These are phyloP conservation scores for Trypanosoma cruzi DNA, from an alignment of 208 protist species.

Conservation along the genomic window DNA sequence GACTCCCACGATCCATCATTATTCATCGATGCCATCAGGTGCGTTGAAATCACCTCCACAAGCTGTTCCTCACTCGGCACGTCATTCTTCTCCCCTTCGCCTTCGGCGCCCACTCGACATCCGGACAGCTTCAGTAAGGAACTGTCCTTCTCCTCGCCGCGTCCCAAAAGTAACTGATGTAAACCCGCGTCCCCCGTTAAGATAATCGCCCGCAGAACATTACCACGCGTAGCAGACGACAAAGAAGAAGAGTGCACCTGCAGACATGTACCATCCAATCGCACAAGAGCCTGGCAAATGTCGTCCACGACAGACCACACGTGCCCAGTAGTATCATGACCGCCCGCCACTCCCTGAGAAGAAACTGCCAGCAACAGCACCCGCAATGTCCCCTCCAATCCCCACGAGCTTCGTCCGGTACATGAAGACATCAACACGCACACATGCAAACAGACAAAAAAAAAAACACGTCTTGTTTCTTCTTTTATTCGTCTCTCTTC, in stretches of 20 bases:
- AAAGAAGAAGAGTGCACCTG: background rate
- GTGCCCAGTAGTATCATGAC: background rate
- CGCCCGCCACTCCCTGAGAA: background rate
- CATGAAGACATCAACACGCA: background rate
- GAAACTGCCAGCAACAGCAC: constrained; percentile 4
- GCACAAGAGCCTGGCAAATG: background rate
- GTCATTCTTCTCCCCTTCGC: background rate
- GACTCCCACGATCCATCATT: no score
- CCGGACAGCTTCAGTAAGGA: background rate
- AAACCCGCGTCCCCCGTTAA: constrained; percentile 10
- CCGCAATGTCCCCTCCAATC: background rate
- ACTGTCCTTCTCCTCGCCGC: background rate
- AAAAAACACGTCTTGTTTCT: background rate
- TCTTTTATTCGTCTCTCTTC: background rate
- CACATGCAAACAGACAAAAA: background rate
- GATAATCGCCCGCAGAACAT: background rate
- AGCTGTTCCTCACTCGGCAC: constrained; percentile 7
- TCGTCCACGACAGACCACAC: constrained; percentile 1
- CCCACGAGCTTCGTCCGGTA: background rate
- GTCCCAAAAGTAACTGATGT: background rate
- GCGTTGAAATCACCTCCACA: constrained; percentile 3
- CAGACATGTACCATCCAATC: constrained; percentile 5
- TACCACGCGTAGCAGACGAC: background rate
- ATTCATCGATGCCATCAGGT: background rate
- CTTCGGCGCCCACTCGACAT: background rate